phyloP scores from a whole-genome alignment of 768 basidiomycete species.

The Austroboletus eburneus region DNA sequence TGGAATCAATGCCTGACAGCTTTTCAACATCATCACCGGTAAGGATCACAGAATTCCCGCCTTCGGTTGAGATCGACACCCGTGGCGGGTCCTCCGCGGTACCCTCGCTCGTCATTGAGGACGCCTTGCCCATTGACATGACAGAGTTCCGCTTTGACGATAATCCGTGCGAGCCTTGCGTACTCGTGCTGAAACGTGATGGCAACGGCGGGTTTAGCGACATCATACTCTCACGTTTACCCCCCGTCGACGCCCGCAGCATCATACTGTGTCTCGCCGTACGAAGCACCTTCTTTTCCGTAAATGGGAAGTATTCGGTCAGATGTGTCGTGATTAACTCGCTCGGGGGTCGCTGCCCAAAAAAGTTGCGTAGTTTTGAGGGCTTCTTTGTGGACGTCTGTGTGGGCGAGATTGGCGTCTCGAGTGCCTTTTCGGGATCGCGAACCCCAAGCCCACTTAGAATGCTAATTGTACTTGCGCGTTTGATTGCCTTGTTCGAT shows the following conservation, averaged over 20 bases:
- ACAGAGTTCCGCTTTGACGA: slow-evolving; percentile 45
- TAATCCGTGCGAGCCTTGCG: slow-evolving; percentile 37
- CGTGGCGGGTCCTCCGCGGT: slow-evolving; percentile 54
- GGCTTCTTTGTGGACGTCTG: slow-evolving; percentile 38
- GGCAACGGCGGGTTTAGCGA: slow-evolving; percentile 39
- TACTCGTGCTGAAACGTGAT: slow-evolving; percentile 38
- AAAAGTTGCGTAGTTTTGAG: slow-evolving; percentile 88
- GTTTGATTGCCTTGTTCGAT: slow-evolving; percentile 45
- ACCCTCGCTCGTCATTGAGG: slow-evolving; percentile 19
- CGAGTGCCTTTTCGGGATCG: slow-evolving; percentile 66
- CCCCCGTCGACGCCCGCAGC: slow-evolving; percentile 44
- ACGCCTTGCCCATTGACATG: slow-evolving; percentile 33
- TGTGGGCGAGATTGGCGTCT: slow-evolving; percentile 52
- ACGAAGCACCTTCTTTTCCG: slow-evolving; percentile 88
- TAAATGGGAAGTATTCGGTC: slow-evolving; percentile 91
- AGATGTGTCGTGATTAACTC: slow-evolving; percentile 95
- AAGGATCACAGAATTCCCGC: slow-evolving; percentile 63
- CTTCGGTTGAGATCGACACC: slow-evolving; percentile 72
- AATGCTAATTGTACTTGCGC: slow-evolving; percentile 92
- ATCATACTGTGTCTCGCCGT: slow-evolving; percentile 90
- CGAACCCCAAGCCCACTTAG: slow-evolving; percentile 89
- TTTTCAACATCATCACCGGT: slow-evolving; percentile 44
- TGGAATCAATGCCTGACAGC: slow-evolving; percentile 24
- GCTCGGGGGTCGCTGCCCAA: slow-evolving; percentile 95
- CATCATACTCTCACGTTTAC: slow-evolving; percentile 43